A percentile compares a stretch with the other conserved stretches of the same genome.
These are phyloP conservation scores for Pharnaceum exiguum DNA, from an alignment of 148 eudicot species.

Conservation along the genomic window DNA sequence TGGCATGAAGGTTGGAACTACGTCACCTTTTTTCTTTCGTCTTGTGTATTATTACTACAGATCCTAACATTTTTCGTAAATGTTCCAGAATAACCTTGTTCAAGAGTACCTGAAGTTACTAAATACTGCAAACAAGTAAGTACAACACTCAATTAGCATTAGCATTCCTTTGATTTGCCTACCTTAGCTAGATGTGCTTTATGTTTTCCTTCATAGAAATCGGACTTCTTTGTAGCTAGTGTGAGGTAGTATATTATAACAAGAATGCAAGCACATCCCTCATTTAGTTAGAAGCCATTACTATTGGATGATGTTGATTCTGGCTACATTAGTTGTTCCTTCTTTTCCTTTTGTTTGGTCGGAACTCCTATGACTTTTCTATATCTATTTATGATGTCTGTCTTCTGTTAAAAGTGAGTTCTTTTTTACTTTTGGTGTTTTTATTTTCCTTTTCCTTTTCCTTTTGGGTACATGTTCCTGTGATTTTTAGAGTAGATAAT, in stretches of 20 bases:
- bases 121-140: constrained; percentile 86
- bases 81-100: constrained; percentile 64
- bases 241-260: too few species aligned
- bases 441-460: neutral
- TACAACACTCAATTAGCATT: neutral
- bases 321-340: too few species aligned
- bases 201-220: too few species aligned
- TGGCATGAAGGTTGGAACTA: constrained; percentile 58
- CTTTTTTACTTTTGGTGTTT: neutral
- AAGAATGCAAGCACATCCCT: too few species aligned
- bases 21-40: neutral
- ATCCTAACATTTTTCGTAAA: neutral
- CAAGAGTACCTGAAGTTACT: constrained; percentile 56
- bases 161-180: neutral
- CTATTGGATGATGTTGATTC: too few species aligned
- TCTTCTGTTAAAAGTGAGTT: neutral
- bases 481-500: too few species aligned
- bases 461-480: too few species aligned
- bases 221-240: too few species aligned
- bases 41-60: neutral
- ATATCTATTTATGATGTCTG: neutral
- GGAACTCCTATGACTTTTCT: neutral
- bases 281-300: too few species aligned
- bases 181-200: too few species aligned
- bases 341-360: too few species aligned